Percentiles rank a stretch among this genome's conserved stretches.
phyloP scores from a whole-genome alignment of 1,284 basidiomycete genomes.

The Ganoderma lucidum region DNA sequence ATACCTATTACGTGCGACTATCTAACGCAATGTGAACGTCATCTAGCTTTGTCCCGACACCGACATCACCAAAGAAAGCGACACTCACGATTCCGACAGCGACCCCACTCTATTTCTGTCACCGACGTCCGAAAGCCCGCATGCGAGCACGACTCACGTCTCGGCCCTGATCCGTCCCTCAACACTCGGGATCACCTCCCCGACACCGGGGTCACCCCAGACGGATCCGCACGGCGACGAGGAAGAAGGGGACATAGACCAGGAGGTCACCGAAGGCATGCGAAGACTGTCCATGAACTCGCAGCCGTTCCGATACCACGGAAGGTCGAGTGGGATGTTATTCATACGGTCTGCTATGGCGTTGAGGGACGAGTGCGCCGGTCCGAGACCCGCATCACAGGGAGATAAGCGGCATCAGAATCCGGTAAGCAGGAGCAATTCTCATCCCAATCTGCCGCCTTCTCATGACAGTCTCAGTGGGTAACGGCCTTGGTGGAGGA shows the following conservation, averaged over 20 bases:
- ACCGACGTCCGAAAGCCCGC: not conserved
- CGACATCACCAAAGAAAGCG: constrained; percentile 34
- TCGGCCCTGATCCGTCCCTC: constrained; percentile 19
- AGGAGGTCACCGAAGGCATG: constrained; percentile 27
- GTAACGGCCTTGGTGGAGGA: not conserved
- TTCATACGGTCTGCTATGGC: constrained; percentile 56
- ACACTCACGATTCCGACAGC: not conserved
- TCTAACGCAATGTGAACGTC: not conserved
- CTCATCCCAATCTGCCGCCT: not conserved
- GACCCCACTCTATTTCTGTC: not conserved
- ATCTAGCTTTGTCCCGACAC: constrained; percentile 50
- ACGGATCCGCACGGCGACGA: not conserved
- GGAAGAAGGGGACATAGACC: not conserved
- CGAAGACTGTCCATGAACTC: constrained; percentile 36
- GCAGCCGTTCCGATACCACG: constrained; percentile 52
- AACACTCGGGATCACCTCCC: constrained; percentile 2
- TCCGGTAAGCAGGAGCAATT: constrained; percentile 23
- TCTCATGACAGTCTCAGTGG: not conserved
- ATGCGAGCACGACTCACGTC: constrained; percentile 21
- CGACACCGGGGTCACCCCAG: constrained; percentile 24
- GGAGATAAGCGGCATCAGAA: constrained; percentile 13
- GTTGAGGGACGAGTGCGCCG: constrained; percentile 43
- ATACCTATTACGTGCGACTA: not conserved
- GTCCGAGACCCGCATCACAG: constrained; percentile 16
- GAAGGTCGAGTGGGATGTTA: constrained; percentile 58